Base-by-base conservation (phyloP, 495 filamentous ascomycete genomes). In the Staphylotrichum tortipilum region DNA sequence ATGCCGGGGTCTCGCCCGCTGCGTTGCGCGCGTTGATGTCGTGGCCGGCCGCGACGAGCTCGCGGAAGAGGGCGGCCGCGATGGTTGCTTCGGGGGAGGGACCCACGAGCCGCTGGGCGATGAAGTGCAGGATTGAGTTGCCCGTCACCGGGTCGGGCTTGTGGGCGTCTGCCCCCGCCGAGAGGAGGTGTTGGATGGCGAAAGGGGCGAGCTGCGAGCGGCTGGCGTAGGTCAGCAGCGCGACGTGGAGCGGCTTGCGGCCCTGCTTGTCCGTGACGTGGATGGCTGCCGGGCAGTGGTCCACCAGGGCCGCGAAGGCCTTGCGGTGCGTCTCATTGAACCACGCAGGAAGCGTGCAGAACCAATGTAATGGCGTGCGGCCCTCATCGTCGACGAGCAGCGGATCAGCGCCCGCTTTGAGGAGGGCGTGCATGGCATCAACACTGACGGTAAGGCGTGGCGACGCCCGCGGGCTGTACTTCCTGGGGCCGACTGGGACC, bases 351-450 rank as follows among this genome's bases (percentile, higher is more conserved):
- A 40, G 34, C 2, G 46, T 49, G 46, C 46, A 40, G 46, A 49
- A 11, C 37, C 46, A 41, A 40, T 55, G 56, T 3, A 58, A 49
- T 17, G 56, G 56, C 2, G 39, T 45, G 30, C 34, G 24, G 3
- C 56, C 52, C 1, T 34, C 17, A 14, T 49, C 37, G 29, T 58
- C 56, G 26, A 24, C 14, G 12, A 17, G 5, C 36, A 49, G 46
- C 7, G 46, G 28, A 28, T 49, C 46, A 7, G 37, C 46, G 9
- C 46, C 36, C 5, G 36, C 9, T 26, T 22, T 7, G 37, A 49
- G 24, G 14, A 41, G 46, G 18, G 18, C 18, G 14, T 23, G 24
- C 8, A 41, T 15, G 18, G 34, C 10, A 7, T 49, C 46, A 12
- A 12, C 14, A 35, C 40, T 34, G n/a, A 49, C 28, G 1, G 35